Conservation (phyloP, 495 filamentous ascomycete genomes). For the Physcia stellaris region DNA sequence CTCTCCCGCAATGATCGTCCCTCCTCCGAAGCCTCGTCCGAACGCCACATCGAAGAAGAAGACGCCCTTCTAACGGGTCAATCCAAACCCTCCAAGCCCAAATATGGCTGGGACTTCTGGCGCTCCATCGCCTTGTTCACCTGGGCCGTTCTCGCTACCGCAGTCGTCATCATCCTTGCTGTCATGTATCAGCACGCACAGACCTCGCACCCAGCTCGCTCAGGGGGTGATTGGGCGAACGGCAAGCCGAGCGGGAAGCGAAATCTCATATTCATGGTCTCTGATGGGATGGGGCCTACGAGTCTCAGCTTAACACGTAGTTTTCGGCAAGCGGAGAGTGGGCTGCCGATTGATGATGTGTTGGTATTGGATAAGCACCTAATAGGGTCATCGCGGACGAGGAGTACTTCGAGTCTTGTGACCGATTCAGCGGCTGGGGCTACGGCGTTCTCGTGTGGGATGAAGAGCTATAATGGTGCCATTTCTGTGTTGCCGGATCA, state of each 20-base stretch:
- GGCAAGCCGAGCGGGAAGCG: slow-evolving; percentile 57
- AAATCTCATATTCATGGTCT: slow-evolving; percentile 97
- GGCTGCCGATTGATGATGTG: slow-evolving; percentile 52
- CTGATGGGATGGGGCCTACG: slow-evolving; percentile 93
- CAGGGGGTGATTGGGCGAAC: slow-evolving; percentile 23
- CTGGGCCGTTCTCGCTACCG: slow-evolving; percentile 84
- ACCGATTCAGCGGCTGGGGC: slow-evolving; percentile 94
- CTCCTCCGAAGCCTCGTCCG: slow-evolving; percentile 32
- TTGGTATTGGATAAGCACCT: slow-evolving; percentile 73
- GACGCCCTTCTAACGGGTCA: slow-evolving; percentile 51
- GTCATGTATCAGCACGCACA: slow-evolving; percentile 58
- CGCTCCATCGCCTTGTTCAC: slow-evolving; percentile 59
- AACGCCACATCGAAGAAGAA: slow-evolving; percentile 43
- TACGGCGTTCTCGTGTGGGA: slow-evolving; percentile 84
- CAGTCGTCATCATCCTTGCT: slow-evolving; percentile 58
- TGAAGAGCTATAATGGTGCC: slow-evolving; percentile 91
- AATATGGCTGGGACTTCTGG: slow-evolving; percentile 41
- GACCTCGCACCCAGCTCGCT: slow-evolving; percentile 17
- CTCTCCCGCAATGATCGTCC: slow-evolving; percentile 24
- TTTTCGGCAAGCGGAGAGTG: slow-evolving; percentile 59
- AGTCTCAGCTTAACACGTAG: slow-evolving; percentile 72
- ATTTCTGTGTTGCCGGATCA: slow-evolving; percentile 79
- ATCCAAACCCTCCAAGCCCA: slow-evolving; percentile 21
- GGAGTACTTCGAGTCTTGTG: slow-evolving; percentile 66
- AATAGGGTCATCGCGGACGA: slow-evolving; percentile 77